Evolutionary conservation across 768 basidiomycete genomes (phyloP).

Genomic region (Glaciozyma antarctica): DNA sequence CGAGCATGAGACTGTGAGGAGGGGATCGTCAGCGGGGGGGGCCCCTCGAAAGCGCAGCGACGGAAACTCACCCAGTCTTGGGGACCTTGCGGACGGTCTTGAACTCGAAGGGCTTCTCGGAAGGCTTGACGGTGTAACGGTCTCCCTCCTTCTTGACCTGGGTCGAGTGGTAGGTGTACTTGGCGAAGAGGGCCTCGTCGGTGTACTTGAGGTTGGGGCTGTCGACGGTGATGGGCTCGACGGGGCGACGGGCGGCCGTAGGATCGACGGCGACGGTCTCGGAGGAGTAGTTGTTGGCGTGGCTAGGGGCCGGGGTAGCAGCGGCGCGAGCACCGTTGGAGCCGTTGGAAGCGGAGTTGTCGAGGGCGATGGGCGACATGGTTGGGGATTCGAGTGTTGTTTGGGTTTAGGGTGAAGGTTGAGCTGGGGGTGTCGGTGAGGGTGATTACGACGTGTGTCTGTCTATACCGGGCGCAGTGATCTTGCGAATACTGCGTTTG

Average conservation of each 20-base stretch:
- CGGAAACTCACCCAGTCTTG: slow-evolving; percentile 66
- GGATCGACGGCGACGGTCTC: slow-evolving; percentile 52
- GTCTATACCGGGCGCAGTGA: slow-evolving; percentile 22
- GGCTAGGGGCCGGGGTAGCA: background rate
- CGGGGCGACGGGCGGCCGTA: slow-evolving; percentile 67
- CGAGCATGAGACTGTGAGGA: slow-evolving; percentile 73
- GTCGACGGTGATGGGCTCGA: slow-evolving; percentile 62
- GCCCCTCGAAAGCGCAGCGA: background rate
- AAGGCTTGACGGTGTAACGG: slow-evolving; percentile 70
- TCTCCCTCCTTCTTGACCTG: slow-evolving; percentile 39
- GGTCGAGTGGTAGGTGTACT: slow-evolving; percentile 70
- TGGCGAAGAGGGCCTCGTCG: slow-evolving; percentile 71
- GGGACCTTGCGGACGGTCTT: slow-evolving; percentile 74
- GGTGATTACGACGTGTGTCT: slow-evolving; percentile 4
- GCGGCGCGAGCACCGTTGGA: background rate
- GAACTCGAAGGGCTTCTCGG: slow-evolving; percentile 75
- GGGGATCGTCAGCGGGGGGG: background rate
- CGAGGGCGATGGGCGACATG: slow-evolving; percentile 26
- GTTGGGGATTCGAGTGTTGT: background rate
- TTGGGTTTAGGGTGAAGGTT: background rate
- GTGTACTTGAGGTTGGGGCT: slow-evolving; percentile 72
- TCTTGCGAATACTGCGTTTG: slow-evolving; percentile 14
- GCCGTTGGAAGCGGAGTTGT: background rate
- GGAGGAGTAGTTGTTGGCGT: background rate
- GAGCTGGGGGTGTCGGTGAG: background rate